Conservation (phyloP, 257 asterid species). For the Nicotiana sylvestris region DNA sequence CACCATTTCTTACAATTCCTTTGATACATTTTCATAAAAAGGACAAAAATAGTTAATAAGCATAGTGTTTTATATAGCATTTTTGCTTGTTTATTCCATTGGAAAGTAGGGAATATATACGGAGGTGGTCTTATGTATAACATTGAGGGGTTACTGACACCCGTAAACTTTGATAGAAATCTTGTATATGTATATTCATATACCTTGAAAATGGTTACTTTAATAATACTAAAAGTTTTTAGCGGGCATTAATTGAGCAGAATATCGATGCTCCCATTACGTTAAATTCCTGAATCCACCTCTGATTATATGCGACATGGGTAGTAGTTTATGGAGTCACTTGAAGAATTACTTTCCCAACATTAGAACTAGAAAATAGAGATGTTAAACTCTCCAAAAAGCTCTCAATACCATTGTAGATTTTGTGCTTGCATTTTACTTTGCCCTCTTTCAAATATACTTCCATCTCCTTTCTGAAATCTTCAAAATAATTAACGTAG, state of each 20-base stretch:
- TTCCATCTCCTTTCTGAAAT: neutral
- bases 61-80: neutral
- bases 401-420: neutral
- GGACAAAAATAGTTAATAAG: neutral
- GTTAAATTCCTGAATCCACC: no score
- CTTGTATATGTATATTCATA: no score
- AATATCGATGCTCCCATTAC: no score
- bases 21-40: neutral
- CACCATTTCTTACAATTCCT: no score
- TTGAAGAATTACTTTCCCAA: constrained; percentile 2
- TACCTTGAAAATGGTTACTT: no score
- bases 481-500: neutral
- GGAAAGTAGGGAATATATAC: neutral
- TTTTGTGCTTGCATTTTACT: neutral
- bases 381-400: neutral
- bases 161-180: no score
- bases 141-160: no score
- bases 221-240: no score
- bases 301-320: no score
- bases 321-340: neutral
- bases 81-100: neutral
- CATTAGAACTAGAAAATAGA: neutral
- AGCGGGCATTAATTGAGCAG: no score
- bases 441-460: neutral
- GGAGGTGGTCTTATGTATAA: no score